phyloP scores from a whole-genome alignment of 495 filamentous ascomycete species.

The Xylaria venustula region DNA sequence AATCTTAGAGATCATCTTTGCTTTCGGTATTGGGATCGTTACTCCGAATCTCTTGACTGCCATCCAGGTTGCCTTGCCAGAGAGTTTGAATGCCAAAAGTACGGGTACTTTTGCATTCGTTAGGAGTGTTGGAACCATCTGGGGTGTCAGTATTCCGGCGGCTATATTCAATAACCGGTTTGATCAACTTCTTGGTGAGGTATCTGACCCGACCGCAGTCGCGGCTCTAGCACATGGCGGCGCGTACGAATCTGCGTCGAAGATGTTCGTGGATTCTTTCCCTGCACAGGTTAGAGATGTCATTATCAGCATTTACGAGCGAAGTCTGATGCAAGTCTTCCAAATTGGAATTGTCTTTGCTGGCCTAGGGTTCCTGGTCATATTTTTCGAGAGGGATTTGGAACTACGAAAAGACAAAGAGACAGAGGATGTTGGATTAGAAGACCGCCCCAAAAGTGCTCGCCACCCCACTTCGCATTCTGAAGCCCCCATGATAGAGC shows the following conservation, averaged over 20 bases:
- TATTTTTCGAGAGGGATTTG: constrained; percentile 13
- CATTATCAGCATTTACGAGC: constrained; percentile 12
- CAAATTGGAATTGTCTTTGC: constrained; percentile 10
- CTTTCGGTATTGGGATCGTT: constrained; percentile 34
- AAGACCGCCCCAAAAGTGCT: background rate
- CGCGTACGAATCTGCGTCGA: constrained; percentile 16
- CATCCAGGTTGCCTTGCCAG: constrained; percentile 33
- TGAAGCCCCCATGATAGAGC: background rate
- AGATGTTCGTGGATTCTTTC: constrained; percentile 5
- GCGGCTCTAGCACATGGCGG: background rate
- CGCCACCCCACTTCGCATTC: background rate
- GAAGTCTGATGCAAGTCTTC: constrained; percentile 2
- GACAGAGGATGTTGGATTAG: constrained; percentile 10
- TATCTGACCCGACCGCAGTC: constrained; percentile 11
- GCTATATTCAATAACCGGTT: constrained; percentile 50
- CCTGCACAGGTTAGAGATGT: background rate
- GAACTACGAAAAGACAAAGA: constrained; percentile 10
- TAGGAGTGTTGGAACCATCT: constrained; percentile 45
- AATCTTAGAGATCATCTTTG: constrained; percentile 30
- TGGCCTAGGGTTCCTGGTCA: constrained; percentile 3
- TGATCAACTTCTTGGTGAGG: background rate
- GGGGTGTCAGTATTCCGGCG: constrained; percentile 48
- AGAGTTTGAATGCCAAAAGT: constrained; percentile 41
- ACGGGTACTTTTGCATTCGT: constrained; percentile 48
- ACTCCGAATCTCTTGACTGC: constrained; percentile 31